phyloP scores from a whole-genome alignment of 306 rosid genomes.

The Argentina anserina region DNA sequence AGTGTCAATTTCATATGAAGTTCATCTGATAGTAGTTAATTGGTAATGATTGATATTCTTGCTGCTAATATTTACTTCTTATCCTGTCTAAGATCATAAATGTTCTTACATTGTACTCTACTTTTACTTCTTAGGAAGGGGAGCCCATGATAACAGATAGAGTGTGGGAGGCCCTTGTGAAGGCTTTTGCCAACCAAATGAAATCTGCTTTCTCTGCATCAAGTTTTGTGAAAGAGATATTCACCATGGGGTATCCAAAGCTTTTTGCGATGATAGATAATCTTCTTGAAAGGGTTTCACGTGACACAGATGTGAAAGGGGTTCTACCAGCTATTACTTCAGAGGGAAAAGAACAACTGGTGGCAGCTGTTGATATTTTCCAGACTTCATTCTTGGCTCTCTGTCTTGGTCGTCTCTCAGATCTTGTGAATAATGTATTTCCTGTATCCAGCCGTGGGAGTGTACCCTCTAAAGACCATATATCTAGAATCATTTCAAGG shows the following conservation, averaged over 20 bases:
- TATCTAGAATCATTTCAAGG: slow-evolving; percentile 69
- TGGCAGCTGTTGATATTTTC: slow-evolving; percentile 85
- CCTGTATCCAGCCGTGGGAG: slow-evolving; percentile 93
- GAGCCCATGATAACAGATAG: slow-evolving; percentile 83
- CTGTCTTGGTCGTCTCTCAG: slow-evolving; percentile 91
- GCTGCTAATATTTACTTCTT: not conserved
- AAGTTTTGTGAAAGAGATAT: slow-evolving; percentile 91
- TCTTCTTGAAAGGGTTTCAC: slow-evolving; percentile 91
- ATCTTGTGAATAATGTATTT: slow-evolving; percentile 85
- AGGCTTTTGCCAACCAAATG: slow-evolving; percentile 93
- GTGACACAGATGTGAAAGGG: slow-evolving; percentile 90
- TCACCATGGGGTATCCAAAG: slow-evolving; percentile 92
- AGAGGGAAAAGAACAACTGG: slow-evolving; percentile 70
- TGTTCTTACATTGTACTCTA: slow-evolving; percentile 26
- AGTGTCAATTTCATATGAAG: not conserved
- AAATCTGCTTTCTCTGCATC: slow-evolving; percentile 97
- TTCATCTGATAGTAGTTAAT: not conserved
- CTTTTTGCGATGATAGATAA: slow-evolving; percentile 87
- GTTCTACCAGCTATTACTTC: slow-evolving; percentile 84
- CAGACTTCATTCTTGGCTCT: slow-evolving; percentile 86
- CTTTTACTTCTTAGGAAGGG: slow-evolving; percentile 64
- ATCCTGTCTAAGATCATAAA: not conserved
- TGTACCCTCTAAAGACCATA: slow-evolving; percentile 92
- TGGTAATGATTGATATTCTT: not conserved
- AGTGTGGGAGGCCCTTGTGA: slow-evolving; percentile 92